Percentiles rank a stretch among this genome's conserved stretches.
These are phyloP conservation scores for Huntiella savannae DNA, from an alignment of 2,329 filamentous ascomycete genomes.

Conservation along the genomic window DNA sequence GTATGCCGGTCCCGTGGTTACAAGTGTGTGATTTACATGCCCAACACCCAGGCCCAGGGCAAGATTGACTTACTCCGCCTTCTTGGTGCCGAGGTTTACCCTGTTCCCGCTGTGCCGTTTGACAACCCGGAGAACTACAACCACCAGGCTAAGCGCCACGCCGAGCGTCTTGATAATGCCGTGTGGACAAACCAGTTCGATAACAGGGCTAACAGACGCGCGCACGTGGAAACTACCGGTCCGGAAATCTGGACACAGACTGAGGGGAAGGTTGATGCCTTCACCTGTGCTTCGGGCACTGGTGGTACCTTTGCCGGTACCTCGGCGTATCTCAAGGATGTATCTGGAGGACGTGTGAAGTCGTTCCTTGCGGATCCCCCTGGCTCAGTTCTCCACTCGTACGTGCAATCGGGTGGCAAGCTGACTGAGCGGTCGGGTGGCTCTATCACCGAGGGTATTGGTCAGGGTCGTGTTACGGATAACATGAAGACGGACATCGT, in stretches of 20 bases:
- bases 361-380: constrained; percentile 85
- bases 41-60: constrained; percentile 92
- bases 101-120: constrained; percentile 87
- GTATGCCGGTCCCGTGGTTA: constrained; percentile 87
- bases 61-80: constrained; percentile 88
- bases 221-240: constrained; percentile 90
- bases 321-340: constrained; percentile 75
- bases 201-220: constrained; percentile 80
- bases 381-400: constrained; percentile 80
- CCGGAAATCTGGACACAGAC: constrained; percentile 97
- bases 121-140: constrained; percentile 96
- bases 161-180: constrained; percentile 67
- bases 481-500: constrained; percentile 75
- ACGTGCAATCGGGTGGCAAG: constrained; percentile 69
- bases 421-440: constrained; percentile 64
- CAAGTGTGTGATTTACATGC: constrained; percentile 97
- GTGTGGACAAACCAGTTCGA: constrained; percentile 99
- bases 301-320: constrained; percentile 78
- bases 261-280: constrained; percentile 66
- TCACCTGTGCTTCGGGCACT: constrained; percentile 88
- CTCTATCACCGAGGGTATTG: constrained; percentile 94
- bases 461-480: constrained; percentile 89
- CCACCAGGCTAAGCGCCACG: constrained; percentile 80
- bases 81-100: constrained; percentile 85
- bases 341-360: constrained; percentile 60